Base-by-base conservation (phyloP, 192 early-diverging fungal species). In the Oehlia diaphana region DNA sequence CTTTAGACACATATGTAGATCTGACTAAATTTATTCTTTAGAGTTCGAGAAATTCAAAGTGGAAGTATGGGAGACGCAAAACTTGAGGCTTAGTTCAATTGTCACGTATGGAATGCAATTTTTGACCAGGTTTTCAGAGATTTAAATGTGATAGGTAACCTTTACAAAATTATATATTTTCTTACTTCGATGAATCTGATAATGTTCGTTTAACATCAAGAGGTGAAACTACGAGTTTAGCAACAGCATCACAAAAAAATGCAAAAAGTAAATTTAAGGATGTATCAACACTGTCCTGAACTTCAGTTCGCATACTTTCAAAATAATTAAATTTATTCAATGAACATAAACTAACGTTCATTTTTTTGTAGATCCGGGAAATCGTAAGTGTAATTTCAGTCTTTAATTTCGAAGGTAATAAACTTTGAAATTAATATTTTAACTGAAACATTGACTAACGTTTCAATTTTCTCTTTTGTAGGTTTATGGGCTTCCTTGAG, bases 241-340 rank as follows among this genome's bases (percentile, higher is more conserved):
- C 79, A 80, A 31, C 70, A n/a, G 63, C 61, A 61, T 21, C 13
- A 21, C 79, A 42, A 72, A 80, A 80, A 44, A 80, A 80, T 80
- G n/a, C 9, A 10, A 72, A 80, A 33, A 80, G 79, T 31, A n/a
- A n/a, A n/a, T n/a, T 1, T 31, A 1, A 31, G 28, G 28, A 31
- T 31, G 28, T 31, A 31, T 31, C n/a, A n/a, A n/a, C n/a, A n/a
- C n/a, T n/a, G 28, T 31, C 28, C 28, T 31, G 28, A 1, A 31
- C 28, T 31, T 31, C 28, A 31, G 28, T 31, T 31, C 28, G 28
- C 28, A 31, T 31, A 31, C 28, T 1, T 31, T 31, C 28, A 1
- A 31, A 31, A 31, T 31, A 31, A 31, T 31, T 31, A 31, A 31
- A 31, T 31, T 31, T 31, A 31, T 31, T 31, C 28, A 31, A 31